A percentile compares a stretch with the other conserved stretches of the same genome.
Evolutionary conservation across 108 stramenopile species (phyloP).

Genomic region (Skeletonema potamos): DNA sequence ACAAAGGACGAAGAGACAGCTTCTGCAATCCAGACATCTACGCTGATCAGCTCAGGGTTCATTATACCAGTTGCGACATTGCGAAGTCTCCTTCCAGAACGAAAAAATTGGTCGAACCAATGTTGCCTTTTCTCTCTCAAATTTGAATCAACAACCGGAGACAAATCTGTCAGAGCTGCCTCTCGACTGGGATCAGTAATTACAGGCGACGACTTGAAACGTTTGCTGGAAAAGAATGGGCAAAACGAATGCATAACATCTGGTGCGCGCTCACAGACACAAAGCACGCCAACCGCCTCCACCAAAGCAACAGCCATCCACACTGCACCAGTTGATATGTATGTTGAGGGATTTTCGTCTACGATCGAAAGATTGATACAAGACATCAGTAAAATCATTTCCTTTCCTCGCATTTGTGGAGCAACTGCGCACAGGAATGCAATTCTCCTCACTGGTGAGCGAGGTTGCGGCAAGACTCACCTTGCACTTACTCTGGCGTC

Average conservation of each 20-base stretch:
- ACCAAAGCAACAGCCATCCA: too few relatives aligned
- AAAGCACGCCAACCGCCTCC: too few relatives aligned
- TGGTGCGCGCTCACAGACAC: neutral
- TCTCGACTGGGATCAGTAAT: slow-evolving; percentile 13
- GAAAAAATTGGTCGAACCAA: neutral
- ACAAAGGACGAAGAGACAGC: neutral
- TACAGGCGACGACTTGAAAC: slow-evolving; percentile 6
- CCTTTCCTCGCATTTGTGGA: neutral
- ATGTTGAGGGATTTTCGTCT: slow-evolving; percentile 3
- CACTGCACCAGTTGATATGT: neutral
- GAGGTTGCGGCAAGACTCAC: slow-evolving; percentile 81
- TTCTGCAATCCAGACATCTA: neutral
- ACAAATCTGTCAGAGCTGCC: neutral
- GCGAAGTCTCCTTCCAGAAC: neutral
- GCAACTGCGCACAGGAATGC: slow-evolving; percentile 4
- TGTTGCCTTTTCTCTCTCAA: neutral
- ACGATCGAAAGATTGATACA: slow-evolving; percentile 12
- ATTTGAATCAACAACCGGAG: neutral
- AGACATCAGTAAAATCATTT: neutral
- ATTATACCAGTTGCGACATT: slow-evolving; percentile 17
- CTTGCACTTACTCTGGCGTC: slow-evolving; percentile 52
- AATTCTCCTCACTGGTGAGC: slow-evolving; percentile 48
- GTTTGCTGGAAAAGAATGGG: neutral
- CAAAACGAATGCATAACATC: too few relatives aligned
- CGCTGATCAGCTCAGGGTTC: slow-evolving; percentile 21